These are phyloP conservation scores for Pulveroboletus sp. DNA, from an alignment of 768 basidiomycete genomes.

Conservation along the genomic window DNA sequence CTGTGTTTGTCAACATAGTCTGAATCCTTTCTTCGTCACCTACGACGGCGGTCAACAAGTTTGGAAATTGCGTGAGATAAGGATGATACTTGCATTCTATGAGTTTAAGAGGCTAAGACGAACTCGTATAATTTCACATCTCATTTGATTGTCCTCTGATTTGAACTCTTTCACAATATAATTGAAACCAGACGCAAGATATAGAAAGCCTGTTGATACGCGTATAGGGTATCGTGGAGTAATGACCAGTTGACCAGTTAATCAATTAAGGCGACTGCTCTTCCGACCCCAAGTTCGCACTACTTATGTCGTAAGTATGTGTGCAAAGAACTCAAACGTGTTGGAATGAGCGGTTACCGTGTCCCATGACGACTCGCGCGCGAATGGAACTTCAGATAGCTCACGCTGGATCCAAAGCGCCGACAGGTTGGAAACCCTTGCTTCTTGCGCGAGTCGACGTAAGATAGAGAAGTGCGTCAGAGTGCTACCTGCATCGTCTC, in stretches of 20 bases:
- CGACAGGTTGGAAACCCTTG: too few species aligned
- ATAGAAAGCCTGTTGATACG: neutral
- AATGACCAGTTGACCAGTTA: neutral
- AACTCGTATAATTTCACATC: conserved; percentile 1
- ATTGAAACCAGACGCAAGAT: conserved; percentile 1
- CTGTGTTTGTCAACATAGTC: neutral
- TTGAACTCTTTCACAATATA: neutral
- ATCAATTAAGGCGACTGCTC: neutral
- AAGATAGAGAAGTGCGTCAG: too few species aligned
- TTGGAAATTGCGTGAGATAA: neutral
- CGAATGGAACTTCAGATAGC: neutral
- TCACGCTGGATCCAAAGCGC: neutral
- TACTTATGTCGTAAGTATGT: too few species aligned
- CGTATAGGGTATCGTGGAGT: too few species aligned
- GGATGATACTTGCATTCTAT: neutral
- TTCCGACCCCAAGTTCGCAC: too few species aligned
- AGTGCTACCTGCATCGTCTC: neutral
- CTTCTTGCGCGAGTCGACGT: too few species aligned
- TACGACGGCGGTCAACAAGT: neutral
- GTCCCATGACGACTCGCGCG: too few species aligned
- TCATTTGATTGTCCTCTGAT: neutral
- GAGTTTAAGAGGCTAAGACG: conserved; percentile 2
- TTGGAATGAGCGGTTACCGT: neutral
- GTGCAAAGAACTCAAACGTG: neutral
- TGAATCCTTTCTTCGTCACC: neutral